These are phyloP conservation scores for Rheum nobile DNA, from an alignment of 148 eudicot species.

Conservation along the genomic window DNA sequence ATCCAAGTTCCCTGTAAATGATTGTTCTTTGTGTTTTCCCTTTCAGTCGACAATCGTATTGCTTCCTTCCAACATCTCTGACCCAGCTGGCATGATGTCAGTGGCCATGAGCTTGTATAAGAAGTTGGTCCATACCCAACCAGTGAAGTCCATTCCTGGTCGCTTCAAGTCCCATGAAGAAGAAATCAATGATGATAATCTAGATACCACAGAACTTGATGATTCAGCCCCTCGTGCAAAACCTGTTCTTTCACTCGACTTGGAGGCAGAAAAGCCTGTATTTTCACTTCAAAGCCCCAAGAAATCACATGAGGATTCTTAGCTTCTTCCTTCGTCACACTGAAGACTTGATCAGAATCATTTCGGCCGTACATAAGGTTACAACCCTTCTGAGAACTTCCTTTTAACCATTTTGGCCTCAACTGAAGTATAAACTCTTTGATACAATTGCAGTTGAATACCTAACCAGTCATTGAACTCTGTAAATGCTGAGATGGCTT, in stretches of 20 bases:
- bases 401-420: background rate
- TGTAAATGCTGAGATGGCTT: background rate
- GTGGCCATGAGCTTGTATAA: constrained; percentile 53
- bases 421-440: background rate
- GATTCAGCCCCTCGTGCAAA: background rate
- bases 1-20: background rate
- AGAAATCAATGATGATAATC: background rate
- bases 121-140: constrained; percentile 20
- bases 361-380: constrained; percentile 1
- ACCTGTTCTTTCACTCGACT: background rate
- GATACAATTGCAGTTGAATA: background rate
- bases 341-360: background rate
- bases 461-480: background rate
- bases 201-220: background rate
- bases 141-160: background rate
- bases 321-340: background rate
- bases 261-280: background rate
- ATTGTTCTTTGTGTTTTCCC: background rate
- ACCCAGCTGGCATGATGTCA: constrained; percentile 56
- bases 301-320: background rate
- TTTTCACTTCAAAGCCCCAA: constrained; percentile 12
- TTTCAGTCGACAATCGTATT: constrained; percentile 57
- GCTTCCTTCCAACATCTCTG: constrained; percentile 45
- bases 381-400: background rate
- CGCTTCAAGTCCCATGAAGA: background rate